Percentiles rank a stretch among this genome's conserved stretches.
These are phyloP conservation scores for Lolium rigidum DNA, from an alignment of 176 grass and related monocot genomes.

Conservation along the genomic window DNA sequence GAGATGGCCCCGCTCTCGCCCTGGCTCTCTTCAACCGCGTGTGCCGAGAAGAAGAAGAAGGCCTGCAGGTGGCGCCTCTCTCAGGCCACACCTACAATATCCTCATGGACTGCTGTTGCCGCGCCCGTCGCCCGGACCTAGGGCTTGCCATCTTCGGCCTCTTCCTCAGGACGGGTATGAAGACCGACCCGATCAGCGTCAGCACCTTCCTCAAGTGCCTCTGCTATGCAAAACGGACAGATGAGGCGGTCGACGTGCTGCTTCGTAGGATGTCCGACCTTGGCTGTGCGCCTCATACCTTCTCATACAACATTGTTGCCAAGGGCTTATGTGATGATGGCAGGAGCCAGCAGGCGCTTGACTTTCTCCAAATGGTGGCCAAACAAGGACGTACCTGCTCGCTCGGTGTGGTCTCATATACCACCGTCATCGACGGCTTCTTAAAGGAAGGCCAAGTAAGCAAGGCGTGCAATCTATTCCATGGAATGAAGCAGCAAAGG, in stretches of 20 bases:
- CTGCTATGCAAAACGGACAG: not conserved
- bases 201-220: not conserved
- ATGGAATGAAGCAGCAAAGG: not conserved
- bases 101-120: not conserved
- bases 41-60: not conserved
- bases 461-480: not conserved
- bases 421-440: not conserved
- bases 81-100: not conserved
- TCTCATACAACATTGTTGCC: not conserved
- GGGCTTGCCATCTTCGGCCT: not conserved
- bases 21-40: not conserved
- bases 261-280: not conserved
- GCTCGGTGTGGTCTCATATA: not conserved
- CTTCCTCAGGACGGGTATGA: not conserved
- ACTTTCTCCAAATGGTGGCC: not conserved
- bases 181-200: not conserved
- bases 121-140: not conserved
- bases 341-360: not conserved
- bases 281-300: not conserved
- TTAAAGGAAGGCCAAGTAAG: not conserved
- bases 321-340: not conserved
- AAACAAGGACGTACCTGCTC: not conserved
- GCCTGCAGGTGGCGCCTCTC: not conserved
- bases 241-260: not conserved
- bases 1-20: not conserved